Evolutionary conservation across 176 grass and related monocot genomes (phyloP).

Genomic region (Oryza meyeriana): DNA sequence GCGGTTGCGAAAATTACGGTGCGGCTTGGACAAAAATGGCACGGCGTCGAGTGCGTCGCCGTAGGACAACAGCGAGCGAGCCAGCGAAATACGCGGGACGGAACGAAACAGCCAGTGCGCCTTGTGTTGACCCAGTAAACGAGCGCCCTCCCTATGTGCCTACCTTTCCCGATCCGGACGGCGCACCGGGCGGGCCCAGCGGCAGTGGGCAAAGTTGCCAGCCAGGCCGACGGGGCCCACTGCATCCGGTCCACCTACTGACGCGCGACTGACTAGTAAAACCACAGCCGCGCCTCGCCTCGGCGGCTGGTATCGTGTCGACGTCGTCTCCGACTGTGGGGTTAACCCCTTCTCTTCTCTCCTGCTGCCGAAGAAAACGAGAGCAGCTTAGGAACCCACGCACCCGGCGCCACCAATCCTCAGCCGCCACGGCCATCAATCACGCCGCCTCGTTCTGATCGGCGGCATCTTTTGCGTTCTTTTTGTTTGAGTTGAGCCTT

Average conservation of each 20-base stretch:
- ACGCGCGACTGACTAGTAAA: not conserved
- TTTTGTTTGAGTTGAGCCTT: not conserved
- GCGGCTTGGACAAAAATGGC: too few species aligned
- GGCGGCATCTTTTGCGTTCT: not conserved
- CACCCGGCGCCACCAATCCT: not conserved
- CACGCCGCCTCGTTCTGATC: constrained; percentile 1
- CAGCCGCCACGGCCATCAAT: not conserved
- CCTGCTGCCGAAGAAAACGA: constrained; percentile 1
- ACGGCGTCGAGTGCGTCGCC: too few species aligned
- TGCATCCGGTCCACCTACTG: not conserved
- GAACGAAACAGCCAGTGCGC: not conserved
- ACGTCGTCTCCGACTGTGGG: not conserved
- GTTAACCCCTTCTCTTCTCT: not conserved
- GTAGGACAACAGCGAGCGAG: too few species aligned
- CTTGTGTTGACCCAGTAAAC: not conserved
- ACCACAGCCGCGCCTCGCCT: not conserved
- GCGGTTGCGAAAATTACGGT: not conserved
- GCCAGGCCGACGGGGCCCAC: not conserved
- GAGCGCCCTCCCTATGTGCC: not conserved
- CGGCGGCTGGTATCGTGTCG: not conserved
- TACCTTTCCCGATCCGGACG: not conserved
- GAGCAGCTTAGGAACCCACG: constrained; percentile 18
- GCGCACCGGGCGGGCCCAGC: not conserved
- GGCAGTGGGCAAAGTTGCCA: not conserved
- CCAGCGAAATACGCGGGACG: not conserved